Evolutionary conservation across 2,329 filamentous ascomycete species (phyloP).

Genomic region (Aureobasidium pullulans): DNA sequence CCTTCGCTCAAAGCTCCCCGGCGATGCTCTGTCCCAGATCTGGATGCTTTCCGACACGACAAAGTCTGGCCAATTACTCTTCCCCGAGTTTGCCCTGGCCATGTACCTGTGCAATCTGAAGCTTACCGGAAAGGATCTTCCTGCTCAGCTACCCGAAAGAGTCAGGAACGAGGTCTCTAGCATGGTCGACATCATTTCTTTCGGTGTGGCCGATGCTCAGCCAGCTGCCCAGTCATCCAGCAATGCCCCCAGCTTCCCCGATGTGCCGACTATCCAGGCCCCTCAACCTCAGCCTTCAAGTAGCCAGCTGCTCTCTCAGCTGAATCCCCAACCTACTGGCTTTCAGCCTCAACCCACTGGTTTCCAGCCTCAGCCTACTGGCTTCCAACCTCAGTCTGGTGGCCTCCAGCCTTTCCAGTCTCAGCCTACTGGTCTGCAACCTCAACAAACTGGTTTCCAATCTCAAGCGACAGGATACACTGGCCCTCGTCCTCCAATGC

Average conservation of each 20-base stretch:
- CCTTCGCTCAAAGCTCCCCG: constrained; percentile 78
- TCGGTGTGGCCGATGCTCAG: constrained; percentile 71
- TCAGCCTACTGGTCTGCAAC: constrained; percentile 59
- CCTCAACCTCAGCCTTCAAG: constrained; percentile 58
- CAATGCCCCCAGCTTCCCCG: constrained; percentile 66
- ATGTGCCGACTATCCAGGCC: constrained; percentile 45
- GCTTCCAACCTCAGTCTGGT: constrained; percentile 51
- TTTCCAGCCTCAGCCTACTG: constrained; percentile 50
- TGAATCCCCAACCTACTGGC: constrained; percentile 48
- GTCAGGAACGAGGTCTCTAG: constrained; percentile 96
- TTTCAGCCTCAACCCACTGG: constrained; percentile 52
- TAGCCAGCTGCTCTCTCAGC: constrained; percentile 49
- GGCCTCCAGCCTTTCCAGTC: constrained; percentile 41
- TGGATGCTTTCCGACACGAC: constrained; percentile 89
- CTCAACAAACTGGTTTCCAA: constrained; percentile 46
- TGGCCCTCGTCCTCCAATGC: constrained; percentile 72
- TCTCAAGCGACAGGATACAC: constrained; percentile 68
- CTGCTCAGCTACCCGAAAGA: constrained; percentile 66
- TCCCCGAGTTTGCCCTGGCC: constrained; percentile 92
- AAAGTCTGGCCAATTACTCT: constrained; percentile 89
- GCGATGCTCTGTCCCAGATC: constrained; percentile 82
- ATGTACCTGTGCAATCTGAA: constrained; percentile 98
- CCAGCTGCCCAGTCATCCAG: constrained; percentile 45
- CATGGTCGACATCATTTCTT: constrained; percentile 99
- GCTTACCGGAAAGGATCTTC: constrained; percentile 77